A percentile compares a stretch with the other conserved stretches of the same genome.
Evolutionary conservation across 768 basidiomycete genomes (phyloP).

Genomic region (Lanmaoa pseudosensibilis): DNA sequence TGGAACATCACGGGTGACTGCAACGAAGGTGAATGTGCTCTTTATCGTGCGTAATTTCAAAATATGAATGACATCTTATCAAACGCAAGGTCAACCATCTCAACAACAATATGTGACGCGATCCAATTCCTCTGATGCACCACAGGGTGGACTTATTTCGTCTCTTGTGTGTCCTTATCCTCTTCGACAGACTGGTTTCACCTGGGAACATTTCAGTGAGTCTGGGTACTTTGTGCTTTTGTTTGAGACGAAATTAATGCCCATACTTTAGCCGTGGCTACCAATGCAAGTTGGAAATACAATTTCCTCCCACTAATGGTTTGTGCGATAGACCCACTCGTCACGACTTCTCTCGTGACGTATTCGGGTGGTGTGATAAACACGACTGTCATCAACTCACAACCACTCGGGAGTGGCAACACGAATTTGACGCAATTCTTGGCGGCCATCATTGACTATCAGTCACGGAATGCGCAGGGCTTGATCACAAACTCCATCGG

Average conservation of each 20-base stretch:
- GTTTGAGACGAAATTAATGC: too few species aligned
- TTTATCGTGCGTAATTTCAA: not conserved
- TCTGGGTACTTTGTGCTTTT: not conserved
- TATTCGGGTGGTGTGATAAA: slow-evolving; percentile 7
- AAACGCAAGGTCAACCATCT: not conserved
- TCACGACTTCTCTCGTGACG: slow-evolving; percentile 14
- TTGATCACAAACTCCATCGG: slow-evolving; percentile 16
- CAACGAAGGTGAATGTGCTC: not conserved
- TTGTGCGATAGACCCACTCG: slow-evolving; percentile 9
- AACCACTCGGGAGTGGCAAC: not conserved
- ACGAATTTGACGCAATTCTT: slow-evolving; percentile 13
- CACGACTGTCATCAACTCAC: not conserved
- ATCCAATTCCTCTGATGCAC: not conserved
- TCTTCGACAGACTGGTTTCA: not conserved
- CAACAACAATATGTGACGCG: slow-evolving; percentile 1
- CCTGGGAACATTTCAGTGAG: slow-evolving; percentile 3
- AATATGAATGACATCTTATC: not conserved
- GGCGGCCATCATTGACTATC: slow-evolving; percentile 6
- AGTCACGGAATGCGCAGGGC: slow-evolving; percentile 11
- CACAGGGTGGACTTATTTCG: slow-evolving; percentile 1
- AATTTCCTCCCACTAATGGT: slow-evolving; percentile 8
- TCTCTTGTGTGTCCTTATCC: slow-evolving; percentile 6
- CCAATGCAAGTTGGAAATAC: slow-evolving; percentile 13
- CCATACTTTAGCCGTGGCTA: not conserved
- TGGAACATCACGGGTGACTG: not conserved